Evolutionary conservation across 345 rosid species (phyloP).

Genomic region (Populus tremula): DNA sequence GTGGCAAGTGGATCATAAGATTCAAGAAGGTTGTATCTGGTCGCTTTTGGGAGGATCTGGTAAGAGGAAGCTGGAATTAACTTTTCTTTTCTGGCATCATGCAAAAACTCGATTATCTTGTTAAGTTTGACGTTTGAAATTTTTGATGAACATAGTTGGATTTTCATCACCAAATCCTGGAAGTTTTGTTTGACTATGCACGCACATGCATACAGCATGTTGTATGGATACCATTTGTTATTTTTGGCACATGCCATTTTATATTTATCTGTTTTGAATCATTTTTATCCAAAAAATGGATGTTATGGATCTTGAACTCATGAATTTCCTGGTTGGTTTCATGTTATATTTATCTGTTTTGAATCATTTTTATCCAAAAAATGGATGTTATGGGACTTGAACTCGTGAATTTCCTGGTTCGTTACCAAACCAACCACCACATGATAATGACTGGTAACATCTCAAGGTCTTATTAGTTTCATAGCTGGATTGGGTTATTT

Average conservation of each 20-base stretch:
- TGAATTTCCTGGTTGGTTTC: not conserved
- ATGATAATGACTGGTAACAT: not conserved
- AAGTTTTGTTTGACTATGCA: not conserved
- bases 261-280: not conserved
- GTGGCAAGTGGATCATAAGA: slow-evolving; percentile 98
- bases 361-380: not conserved
- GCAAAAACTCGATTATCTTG: not conserved
- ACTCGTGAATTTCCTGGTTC: not conserved
- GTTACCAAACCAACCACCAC: not conserved
- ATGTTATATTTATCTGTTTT: not conserved
- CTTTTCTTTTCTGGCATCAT: not conserved
- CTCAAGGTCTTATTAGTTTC: not conserved
- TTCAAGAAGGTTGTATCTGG: slow-evolving; percentile 91
- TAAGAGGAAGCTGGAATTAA: slow-evolving; percentile 29
- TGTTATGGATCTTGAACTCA: not conserved
- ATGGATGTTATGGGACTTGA: not conserved
- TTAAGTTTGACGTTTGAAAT: too few species aligned
- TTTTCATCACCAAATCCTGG: not conserved
- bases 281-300: not conserved
- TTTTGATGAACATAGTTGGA: not conserved
- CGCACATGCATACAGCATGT: too few species aligned
- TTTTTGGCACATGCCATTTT: not conserved
- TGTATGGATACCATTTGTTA: not conserved
- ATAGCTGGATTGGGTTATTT: not conserved
- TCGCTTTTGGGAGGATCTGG: slow-evolving; percentile 99